Conservation (phyloP, 2,329 filamentous ascomycete genomes). For the Cladosporium velox region DNA sequence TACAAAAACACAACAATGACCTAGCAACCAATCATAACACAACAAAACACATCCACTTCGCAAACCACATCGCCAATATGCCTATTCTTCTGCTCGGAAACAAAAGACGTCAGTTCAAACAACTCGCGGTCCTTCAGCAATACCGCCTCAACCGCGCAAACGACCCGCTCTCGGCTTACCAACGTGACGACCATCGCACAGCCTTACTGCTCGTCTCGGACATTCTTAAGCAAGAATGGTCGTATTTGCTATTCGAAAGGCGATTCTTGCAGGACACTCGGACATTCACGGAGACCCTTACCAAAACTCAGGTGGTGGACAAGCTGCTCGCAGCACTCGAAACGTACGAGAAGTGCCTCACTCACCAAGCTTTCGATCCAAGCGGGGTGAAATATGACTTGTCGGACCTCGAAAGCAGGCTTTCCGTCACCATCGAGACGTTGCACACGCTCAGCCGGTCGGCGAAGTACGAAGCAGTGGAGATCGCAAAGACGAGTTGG, state of each 20-base stretch:
- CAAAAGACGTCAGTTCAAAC: conserved; percentile 17
- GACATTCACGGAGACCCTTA: background rate
- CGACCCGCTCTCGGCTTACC: conserved; percentile 8
- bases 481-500: background rate
- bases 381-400: conserved; percentile 9
- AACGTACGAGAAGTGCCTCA: conserved; percentile 10
- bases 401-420: background rate
- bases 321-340: conserved; percentile 2
- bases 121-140: conserved; percentile 7
- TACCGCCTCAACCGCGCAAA: conserved; percentile 3
- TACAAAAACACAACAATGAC: conserved; percentile 1
- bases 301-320: conserved; percentile 13
- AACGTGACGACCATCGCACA: conserved; percentile 6
- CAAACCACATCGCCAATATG: conserved; percentile 10
- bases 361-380: conserved; percentile 8
- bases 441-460: background rate
- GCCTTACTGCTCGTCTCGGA: conserved; percentile 1
- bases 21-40: conserved; percentile 1
- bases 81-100: conserved; percentile 6
- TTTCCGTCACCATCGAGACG: background rate
- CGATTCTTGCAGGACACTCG: conserved; percentile 1
- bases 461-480: background rate
- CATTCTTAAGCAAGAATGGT: conserved; percentile 14
- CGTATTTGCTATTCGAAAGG: background rate
- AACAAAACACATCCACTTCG: background rate